Base-by-base conservation (phyloP, 768 basidiomycete species). In the Tricholoma terreum region DNA sequence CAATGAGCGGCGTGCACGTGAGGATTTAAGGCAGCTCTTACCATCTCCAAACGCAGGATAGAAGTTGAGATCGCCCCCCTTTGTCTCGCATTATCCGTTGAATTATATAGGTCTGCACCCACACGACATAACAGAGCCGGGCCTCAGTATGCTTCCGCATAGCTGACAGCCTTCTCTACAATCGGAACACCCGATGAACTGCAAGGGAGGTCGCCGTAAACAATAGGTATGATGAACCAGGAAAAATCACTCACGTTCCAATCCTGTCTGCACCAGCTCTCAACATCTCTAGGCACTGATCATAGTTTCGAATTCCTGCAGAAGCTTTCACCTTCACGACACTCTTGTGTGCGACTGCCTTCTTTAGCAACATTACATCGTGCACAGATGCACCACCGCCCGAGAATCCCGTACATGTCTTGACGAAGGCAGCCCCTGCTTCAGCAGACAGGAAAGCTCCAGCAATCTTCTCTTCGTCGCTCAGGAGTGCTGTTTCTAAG, bases 391-490 rank as follows among this genome's bases (percentile, higher is more conserved):
- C 81, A 0, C 73, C 79, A 27, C 81, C 80, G 5, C 78, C 74
- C 4, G 69, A 73, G 56, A 82, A 83, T 2, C 81, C 81, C 0
- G 81, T 83, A 50, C 75, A 80, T 0, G 81, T 83, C 66, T 82
- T 82, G n/a, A 83, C 80, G 54, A 79, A 82, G 0, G 71, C 67
- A 0, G 80, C 81, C 6, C 80, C 80, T 0, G 81, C 80, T 61
- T 80, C 79, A 4, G 79, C 78, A 3, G 79, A 73, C 4, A 82
- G 63, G 51, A 77, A 73, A 3, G 73, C 77, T 2, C 75, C 80
- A 0, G 78, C 77, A 22, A 82, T 71, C 61, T 80, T 81, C 55
- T 79, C 72, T 21, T 72, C 69, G 21, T 75, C 73, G 3, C 76
- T 71, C 3, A 83, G 69, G n/a, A 81, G 70, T 4, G 72, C 69